phyloP scores from a whole-genome alignment of 1,139 yeast genomes.

The Pichia sp. region DNA sequence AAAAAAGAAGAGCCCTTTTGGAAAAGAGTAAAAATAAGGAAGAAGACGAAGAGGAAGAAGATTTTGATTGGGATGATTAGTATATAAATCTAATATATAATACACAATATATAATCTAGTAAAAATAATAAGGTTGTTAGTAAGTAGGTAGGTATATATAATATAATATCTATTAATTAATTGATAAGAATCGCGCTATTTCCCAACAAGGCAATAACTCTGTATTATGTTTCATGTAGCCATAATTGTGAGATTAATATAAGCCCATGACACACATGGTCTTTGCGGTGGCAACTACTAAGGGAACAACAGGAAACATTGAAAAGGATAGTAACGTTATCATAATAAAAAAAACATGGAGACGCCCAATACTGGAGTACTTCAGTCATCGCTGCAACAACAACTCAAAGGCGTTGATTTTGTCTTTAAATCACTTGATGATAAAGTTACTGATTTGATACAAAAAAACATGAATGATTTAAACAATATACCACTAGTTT shows the following conservation, averaged over 20 bases:
- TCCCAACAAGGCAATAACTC: constrained; percentile 1
- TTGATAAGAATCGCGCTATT: background rate
- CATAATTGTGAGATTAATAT: too few species aligned
- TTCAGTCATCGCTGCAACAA: constrained; percentile 4
- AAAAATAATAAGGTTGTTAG: background rate
- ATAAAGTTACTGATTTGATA: constrained; percentile 1
- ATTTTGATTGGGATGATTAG: constrained; percentile 21
- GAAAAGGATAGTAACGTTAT: background rate
- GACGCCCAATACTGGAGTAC: constrained; percentile 9
- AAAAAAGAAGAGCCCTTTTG: constrained; percentile 57
- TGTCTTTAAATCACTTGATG: constrained; percentile 9
- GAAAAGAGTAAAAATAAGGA: constrained; percentile 45
- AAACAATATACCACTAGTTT: background rate
- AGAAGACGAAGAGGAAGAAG: constrained; percentile 54
- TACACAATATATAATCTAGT: too few species aligned
- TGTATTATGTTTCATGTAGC: too few species aligned
- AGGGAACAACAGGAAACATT: too few species aligned
- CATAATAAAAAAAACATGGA: constrained; percentile 1
- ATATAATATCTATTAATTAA: too few species aligned
- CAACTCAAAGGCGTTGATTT: constrained; percentile 7
- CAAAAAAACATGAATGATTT: constrained; percentile 1
- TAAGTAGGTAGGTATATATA: too few species aligned
- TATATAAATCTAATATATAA: too few species aligned
- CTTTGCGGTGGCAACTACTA: constrained; percentile 2
- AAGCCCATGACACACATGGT: too few species aligned